Base-by-base conservation (phyloP, 2,329 filamentous ascomycete genomes). In the Stagonosporopsis tanaceti region DNA sequence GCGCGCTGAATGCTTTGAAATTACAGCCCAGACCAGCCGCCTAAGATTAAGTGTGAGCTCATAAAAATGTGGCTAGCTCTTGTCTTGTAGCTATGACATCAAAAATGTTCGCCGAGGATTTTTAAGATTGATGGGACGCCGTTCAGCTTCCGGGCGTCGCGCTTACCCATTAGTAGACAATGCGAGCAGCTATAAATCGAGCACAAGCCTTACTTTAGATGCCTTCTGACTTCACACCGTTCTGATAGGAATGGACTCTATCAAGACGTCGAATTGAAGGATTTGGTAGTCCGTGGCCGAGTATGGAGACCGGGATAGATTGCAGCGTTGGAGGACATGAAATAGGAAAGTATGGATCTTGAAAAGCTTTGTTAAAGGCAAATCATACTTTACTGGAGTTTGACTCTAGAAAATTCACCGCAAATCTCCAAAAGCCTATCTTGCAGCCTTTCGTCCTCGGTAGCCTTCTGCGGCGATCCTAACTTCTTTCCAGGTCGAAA, bases 381-480 rank as follows among this genome's bases (percentile, higher is more conserved):
- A 12, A 4, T 3, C 12, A 9, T 50, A 37, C 3, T 20, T 62
- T 59, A 53, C n/a, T 72, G 66, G 25, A 77, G 50, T 37, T 66
- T 65, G 3, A 79, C 65, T 0, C 73, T 75, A 27, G 73, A 75
- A 15, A 79, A 64, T 20, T 74, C 63, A 39, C 72, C 69, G 50
- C 73, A 77, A 12, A 75, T 67, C 50, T 75, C 68, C 53, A 85
- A 54, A 32, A 85, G 64, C 60, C 68, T 70, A 12, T 84, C 78
- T 65, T 85, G 83, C 41, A 72, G 69, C 50, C 60, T 64, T 35
- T 73, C 73, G 51, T 83, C 78, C 20, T 75, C 50, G 0, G 64
- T 39, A 0, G 65, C 14, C 71, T 76, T 34, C 61, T 77, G 51
- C 59, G 67, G 50, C 63, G 64, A 50, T 60, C 67, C 27, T 57